Conservation (phyloP, 2,329 filamentous ascomycete genomes). For the Dothiorella sarmentorum region DNA sequence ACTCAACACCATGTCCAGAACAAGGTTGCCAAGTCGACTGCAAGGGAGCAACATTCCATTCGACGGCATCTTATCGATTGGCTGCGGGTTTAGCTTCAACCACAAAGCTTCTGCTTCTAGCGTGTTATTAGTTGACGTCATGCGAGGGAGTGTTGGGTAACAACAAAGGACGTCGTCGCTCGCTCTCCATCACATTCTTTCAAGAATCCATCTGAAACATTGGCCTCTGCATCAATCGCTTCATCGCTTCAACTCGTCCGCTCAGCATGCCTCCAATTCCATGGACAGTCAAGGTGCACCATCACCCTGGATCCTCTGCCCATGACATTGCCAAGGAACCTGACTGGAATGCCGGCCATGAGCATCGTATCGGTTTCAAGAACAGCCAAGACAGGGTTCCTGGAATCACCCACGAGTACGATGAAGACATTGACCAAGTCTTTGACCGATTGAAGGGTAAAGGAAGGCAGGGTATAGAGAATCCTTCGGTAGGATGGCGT, state of each 20-base stretch:
- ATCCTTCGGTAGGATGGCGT: constrained; percentile 48
- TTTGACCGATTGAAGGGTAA: neutral
- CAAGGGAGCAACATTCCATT: too few species aligned
- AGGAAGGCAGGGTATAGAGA: constrained; percentile 30
- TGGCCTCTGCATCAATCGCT: neutral
- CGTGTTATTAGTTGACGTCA: constrained; percentile 1
- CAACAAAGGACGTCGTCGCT: too few species aligned
- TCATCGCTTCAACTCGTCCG: neutral
- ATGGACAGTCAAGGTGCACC: constrained; percentile 28
- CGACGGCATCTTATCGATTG: too few species aligned
- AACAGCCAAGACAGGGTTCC: constrained; percentile 37
- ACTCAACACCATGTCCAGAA: too few species aligned
- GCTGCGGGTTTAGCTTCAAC: constrained; percentile 7
- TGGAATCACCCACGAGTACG: constrained; percentile 36
- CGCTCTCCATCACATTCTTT: neutral
- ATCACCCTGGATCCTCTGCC: constrained; percentile 40
- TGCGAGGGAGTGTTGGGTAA: too few species aligned
- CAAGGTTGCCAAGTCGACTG: too few species aligned
- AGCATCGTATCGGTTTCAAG: constrained; percentile 41
- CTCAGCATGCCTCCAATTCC: constrained; percentile 29
- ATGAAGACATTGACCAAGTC: constrained; percentile 27
- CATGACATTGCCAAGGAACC: constrained; percentile 44
- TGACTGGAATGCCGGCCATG: constrained; percentile 39
- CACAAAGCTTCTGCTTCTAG: neutral
- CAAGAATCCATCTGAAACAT: neutral